phyloP scores from a whole-genome alignment of 495 filamentous ascomycete genomes.

The Zalerion maritima region DNA sequence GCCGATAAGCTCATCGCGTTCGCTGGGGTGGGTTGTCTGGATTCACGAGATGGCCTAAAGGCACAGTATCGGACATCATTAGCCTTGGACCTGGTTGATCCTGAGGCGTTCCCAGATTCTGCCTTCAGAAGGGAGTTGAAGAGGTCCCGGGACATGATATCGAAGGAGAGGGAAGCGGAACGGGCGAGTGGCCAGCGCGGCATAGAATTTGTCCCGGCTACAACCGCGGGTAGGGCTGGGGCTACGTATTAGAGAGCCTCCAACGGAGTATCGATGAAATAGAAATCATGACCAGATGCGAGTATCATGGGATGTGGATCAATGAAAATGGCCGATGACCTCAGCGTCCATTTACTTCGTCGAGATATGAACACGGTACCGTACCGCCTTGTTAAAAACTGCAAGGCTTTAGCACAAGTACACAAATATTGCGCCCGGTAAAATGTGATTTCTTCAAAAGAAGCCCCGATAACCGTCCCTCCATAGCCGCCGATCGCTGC shows the following conservation, averaged over 20 bases:
- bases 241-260: constrained; percentile 5
- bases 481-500: too few species aligned
- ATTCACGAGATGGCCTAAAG: constrained; percentile 2
- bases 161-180: constrained; percentile 44
- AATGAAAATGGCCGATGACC: background rate
- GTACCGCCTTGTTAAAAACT: too few species aligned
- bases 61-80: constrained; percentile 67
- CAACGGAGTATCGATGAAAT: background rate
- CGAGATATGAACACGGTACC: too few species aligned
- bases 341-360: too few species aligned
- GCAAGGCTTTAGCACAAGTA: too few species aligned
- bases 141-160: constrained; percentile 45
- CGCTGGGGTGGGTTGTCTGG: constrained; percentile 47
- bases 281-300: constrained; percentile 1
- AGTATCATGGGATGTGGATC: constrained; percentile 3
- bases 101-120: constrained; percentile 46
- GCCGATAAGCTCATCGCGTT: constrained; percentile 68
- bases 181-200: constrained; percentile 39
- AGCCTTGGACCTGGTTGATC: constrained; percentile 50
- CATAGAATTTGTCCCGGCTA: constrained; percentile 64
- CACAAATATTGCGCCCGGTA: too few species aligned
- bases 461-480: too few species aligned
- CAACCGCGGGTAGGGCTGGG: constrained; percentile 9
- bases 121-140: constrained; percentile 62
- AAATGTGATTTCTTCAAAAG: too few species aligned